Conservation (phyloP, 2,329 filamentous ascomycete genomes). For the Drechmeria coniospora region DNA sequence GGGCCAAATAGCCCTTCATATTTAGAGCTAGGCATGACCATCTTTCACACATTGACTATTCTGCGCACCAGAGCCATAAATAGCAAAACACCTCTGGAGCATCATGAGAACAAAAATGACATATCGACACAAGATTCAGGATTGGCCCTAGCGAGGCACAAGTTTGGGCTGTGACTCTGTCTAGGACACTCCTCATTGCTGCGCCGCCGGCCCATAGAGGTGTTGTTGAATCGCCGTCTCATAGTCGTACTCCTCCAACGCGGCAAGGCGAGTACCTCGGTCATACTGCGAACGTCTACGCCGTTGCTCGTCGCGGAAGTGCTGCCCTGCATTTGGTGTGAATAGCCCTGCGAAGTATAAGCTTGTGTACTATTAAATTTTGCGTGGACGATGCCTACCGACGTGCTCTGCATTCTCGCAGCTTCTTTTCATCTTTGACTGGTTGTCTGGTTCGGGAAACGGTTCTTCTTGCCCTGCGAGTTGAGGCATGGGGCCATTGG, state of each 20-base stretch:
- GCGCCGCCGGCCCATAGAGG: slow-evolving; percentile 14
- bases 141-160: not conserved
- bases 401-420: slow-evolving; percentile 76
- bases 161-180: slow-evolving; percentile 1
- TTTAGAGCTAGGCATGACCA: slow-evolving; percentile 5
- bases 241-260: slow-evolving; percentile 45
- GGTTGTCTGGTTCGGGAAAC: slow-evolving; percentile 70
- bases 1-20: not conserved
- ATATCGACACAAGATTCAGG: not conserved
- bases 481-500: slow-evolving; percentile 30
- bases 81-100: slow-evolving; percentile 4
- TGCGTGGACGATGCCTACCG: slow-evolving; percentile 37
- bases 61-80: slow-evolving; percentile 5
- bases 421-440: slow-evolving; percentile 74
- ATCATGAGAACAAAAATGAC: not conserved
- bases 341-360: slow-evolving; percentile 48
- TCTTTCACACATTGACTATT: slow-evolving; percentile 6
- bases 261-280: slow-evolving; percentile 60
- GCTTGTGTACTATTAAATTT: not conserved
- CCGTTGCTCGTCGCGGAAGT: slow-evolving; percentile 60
- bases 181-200: slow-evolving; percentile 5
- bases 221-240: slow-evolving; percentile 27
- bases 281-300: slow-evolving; percentile 67
- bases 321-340: slow-evolving; percentile 61
- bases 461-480: slow-evolving; percentile 54